Evolutionary conservation across 1,139 yeast species (phyloP), one percentile per base, ranked within the genome.

Genomic region (Meyerozyma carpophila): DNA sequence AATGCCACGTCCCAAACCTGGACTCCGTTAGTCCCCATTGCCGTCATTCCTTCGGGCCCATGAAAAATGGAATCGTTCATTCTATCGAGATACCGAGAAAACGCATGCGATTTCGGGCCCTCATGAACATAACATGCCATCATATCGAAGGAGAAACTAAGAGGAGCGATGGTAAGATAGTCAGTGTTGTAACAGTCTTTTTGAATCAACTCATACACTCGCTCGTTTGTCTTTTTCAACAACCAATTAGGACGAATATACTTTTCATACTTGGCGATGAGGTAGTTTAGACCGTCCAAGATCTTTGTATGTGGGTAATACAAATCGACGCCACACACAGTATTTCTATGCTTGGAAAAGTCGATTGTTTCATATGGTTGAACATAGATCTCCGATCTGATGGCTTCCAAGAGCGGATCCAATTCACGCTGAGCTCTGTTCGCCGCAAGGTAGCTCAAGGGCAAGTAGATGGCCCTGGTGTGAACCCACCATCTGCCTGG

Each of bases 401-500:
- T 65, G 42, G 79, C 80, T 45, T 61, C 58, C 41, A 93, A 64
- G 32, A 93, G 65, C 0, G 87, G 85, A 49, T 81, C 85, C 43
- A 85, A 59, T 9, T 75, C 77, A 58, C 88, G 84, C 46, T 73
- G 69, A 13, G 75, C 71, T 44, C 68, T 65, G 36, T 77, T 74
- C 41, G 89, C 72, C 18, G 86, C 79, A 10, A 93, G 62, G 59
- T 91, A 93, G 13, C 97, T 94, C 56, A 91, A 70, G 0, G 98
- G 95, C 39, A 88, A 65, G 57, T 91, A 93, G 29, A 94, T 89
- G 1, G 95, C 96, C 46, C 99, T 70, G 0, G 97, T 93, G 58
- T 94, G 99, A 26, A 93, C 97, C 99, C 99, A 94, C 98, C 98
- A 94, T 58, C 89, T 77, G 26, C 93, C 95, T 1, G 99, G 98